Percentiles rank a stretch among this genome's conserved stretches.
phyloP scores from a whole-genome alignment of 2,329 filamentous ascomycete genomes.

The Teratosphaeria destructans region DNA sequence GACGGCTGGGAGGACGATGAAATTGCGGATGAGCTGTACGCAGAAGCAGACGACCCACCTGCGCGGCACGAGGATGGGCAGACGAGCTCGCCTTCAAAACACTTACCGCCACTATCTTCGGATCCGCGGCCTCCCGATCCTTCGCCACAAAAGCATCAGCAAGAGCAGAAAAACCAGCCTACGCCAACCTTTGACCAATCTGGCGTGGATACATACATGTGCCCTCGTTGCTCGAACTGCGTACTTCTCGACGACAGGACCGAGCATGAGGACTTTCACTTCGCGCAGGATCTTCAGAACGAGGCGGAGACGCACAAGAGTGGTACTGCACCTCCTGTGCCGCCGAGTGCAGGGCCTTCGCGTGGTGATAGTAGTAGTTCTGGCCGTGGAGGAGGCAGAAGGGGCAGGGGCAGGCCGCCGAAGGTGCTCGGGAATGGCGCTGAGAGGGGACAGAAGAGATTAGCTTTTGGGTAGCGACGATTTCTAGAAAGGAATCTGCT shows the following conservation, averaged over 20 bases:
- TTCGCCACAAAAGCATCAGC: background rate
- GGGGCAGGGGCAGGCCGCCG: constrained; percentile 28
- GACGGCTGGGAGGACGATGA: background rate
- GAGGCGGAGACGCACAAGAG: constrained; percentile 37
- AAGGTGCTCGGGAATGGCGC: constrained; percentile 12
- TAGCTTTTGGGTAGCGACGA: constrained; percentile 30
- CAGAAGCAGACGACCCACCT: background rate
- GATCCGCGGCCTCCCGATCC: background rate
- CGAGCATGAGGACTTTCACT: constrained; percentile 89
- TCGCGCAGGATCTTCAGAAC: constrained; percentile 74
- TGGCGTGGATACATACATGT: constrained; percentile 37
- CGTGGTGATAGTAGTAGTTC: constrained; percentile 5
- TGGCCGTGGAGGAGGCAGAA: constrained; percentile 6
- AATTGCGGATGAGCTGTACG: background rate
- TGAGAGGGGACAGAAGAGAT: constrained; percentile 36
- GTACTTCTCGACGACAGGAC: constrained; percentile 50
- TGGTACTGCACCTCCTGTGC: background rate
- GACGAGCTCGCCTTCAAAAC: background rate
- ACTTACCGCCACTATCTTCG: background rate
- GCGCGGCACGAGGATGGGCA: background rate
- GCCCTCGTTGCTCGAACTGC: constrained; percentile 53
- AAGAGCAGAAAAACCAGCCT: too few relatives aligned
- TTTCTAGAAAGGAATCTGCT: too few relatives aligned
- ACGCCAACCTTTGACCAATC: background rate
- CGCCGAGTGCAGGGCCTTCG: constrained; percentile 12